Evolutionary conservation across 176 grass and related monocot species (phyloP), one percentile per base, ranked within the genome.

Genomic region (Lolium rigidum): DNA sequence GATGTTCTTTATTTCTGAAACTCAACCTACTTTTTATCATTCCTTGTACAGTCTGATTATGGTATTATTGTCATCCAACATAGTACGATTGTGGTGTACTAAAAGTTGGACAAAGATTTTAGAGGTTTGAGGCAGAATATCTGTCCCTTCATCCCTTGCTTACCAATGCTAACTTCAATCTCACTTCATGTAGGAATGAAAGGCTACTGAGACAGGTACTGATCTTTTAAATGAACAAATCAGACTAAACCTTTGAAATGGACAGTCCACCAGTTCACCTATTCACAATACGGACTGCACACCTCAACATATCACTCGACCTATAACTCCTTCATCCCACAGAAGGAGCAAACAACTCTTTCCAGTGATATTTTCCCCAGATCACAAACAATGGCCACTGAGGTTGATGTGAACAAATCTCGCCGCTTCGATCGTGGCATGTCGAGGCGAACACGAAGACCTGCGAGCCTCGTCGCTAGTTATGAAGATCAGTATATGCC

Each of bases 361-460:
- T 90, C 62, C 78, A 39, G 76, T 58, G 54, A 60, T 70, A 39
- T 81, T 64, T 71, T 83, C 66, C 79, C 88, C 56, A 85, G 12
- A 83, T 57, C 85, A 77, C 79, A 65, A 52, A 35, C 88, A 87
- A 97, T 97, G 95, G 92, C 92, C 85, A 94, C 70, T 37, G 76
- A 91, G 69, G 74, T 78, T 65, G 91, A 83, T 84, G 57, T 88
- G 75, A 80, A 60, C 37, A 94, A 90, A 71, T 93, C 72, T 55
- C 83, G 92, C 18, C 95, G 90, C 21, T 97, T 92, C 20, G 83
- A 97, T 76, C 90, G 74, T 59, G 93, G 85, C 81, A 97, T 97
- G 95, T 97, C 95, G 11, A 92, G 92, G 81, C 74, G 95, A 82
- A 97, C 95, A 28, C 88, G 95, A 65, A 94, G 71, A 49, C 76